Base-by-base conservation (phyloP, 176 grass and related monocot genomes). In the Oryza meyeriana region DNA sequence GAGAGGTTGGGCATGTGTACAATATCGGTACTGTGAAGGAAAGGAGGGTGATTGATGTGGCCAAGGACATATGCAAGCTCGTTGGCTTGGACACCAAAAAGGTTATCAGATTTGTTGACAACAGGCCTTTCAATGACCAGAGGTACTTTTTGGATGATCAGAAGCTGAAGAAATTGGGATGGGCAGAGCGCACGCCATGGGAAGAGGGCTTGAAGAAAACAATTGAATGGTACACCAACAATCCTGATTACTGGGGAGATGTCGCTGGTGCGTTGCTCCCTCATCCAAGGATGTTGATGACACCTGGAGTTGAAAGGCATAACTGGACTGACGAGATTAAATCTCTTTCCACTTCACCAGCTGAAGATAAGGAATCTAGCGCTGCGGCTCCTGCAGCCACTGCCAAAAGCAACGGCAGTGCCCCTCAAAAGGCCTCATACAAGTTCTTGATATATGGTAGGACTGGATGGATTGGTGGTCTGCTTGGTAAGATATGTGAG, bases 101-200 rank as follows among this genome's bases (percentile, higher is more conserved):
- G 16, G 77, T 78, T 65, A 90, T 92, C 70, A 81, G 52, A 65
- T 90, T 86, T 67, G 90, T 95, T 24, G 93, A 92, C 30, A 89
- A 95, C 82, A 87, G 90, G 29, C 90, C 93, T 6, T 95, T 95
- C 71, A 95, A 95, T 62, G 93, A 95, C 55, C 93, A 95, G 85
- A 91, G 90, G 58, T 95, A 95, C 71, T 95, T 95, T 71, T 79
- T 95, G 44, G 90, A 92, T 70, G 93, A 92, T 57, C 88, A 95
- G 77, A 95, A 95, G 59, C 82, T 95, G 59, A 92, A 88, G 86
- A 95, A 86, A 26, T 64, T 95, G 76, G 93, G 90, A 77, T 95
- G 93, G 93, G 86, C 71, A 25, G 93, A 92, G 66, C 69, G 79
- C 47, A 95, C 90, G 5, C 69, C 85, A 30, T 95, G 93, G 90